Conservation (phyloP, 768 basidiomycete species). For the Mycena vulgaris region DNA sequence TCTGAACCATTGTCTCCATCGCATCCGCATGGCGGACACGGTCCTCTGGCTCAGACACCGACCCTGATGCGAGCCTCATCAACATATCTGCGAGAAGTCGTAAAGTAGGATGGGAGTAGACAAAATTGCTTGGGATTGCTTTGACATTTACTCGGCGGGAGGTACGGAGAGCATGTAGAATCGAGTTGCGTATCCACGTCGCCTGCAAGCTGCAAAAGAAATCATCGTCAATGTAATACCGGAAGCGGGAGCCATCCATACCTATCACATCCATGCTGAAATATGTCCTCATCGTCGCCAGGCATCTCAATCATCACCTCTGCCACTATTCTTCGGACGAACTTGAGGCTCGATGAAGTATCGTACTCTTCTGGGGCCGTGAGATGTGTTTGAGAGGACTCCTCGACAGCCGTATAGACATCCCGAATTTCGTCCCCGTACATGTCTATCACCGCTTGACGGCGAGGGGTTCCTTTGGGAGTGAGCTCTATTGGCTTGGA, state of each 20-base stretch:
- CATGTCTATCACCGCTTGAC: conserved; percentile 35
- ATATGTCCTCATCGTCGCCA: conserved; percentile 54
- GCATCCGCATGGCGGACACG: background rate
- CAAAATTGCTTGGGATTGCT: conserved; percentile 40
- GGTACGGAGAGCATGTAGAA: conserved; percentile 41
- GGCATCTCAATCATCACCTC: conserved; percentile 46
- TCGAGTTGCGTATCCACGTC: conserved; percentile 53
- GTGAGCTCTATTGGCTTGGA: conserved; percentile 26
- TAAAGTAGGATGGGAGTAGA: conserved; percentile 48
- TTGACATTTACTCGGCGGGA: conserved; percentile 35
- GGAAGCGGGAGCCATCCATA: conserved; percentile 26
- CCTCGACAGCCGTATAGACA: conserved; percentile 36
- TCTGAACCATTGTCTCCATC: conserved; percentile 40
- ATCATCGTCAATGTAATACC: background rate
- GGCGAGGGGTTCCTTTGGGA: conserved; percentile 45
- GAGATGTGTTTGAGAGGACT: conserved; percentile 31
- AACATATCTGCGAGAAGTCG: conserved; percentile 34
- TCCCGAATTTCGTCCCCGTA: conserved; percentile 46
- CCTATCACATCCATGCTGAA: conserved; percentile 60
- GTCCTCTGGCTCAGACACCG: background rate
- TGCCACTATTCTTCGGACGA: conserved; percentile 50
- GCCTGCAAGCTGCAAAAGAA: conserved; percentile 51
- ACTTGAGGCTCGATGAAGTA: conserved; percentile 39
- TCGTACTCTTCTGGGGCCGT: conserved; percentile 16
- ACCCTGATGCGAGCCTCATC: conserved; percentile 3